These are phyloP conservation scores for Spiromastix sp. DNA, from an alignment of 2,329 filamentous ascomycete species.

Conservation along the genomic window DNA sequence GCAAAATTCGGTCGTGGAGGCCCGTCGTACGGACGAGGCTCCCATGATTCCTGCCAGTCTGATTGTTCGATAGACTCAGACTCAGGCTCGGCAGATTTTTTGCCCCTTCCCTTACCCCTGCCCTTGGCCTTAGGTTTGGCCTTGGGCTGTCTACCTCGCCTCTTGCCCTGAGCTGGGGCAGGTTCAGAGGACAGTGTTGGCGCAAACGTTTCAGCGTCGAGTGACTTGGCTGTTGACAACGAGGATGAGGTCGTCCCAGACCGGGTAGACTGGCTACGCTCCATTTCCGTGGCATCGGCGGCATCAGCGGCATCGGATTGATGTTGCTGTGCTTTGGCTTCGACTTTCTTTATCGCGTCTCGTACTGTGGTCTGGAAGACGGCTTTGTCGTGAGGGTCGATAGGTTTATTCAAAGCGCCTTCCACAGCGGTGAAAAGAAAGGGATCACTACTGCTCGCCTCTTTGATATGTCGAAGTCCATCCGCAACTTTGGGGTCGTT, in stretches of 20 bases:
- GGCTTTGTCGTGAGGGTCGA: slow-evolving; percentile 16
- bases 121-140: no score
- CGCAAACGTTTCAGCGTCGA: slow-evolving; percentile 24
- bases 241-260: slow-evolving; percentile 23
- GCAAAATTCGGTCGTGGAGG: slow-evolving; percentile 2
- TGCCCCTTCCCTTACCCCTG: slow-evolving; percentile 10
- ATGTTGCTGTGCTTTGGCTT: slow-evolving; percentile 8
- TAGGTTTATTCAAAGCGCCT: slow-evolving; percentile 18
- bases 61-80: slow-evolving; percentile 3
- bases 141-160: no score
- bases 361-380: slow-evolving; percentile 23
- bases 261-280: slow-evolving; percentile 16
- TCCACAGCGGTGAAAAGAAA: slow-evolving; percentile 22
- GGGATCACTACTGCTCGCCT: slow-evolving; percentile 20
- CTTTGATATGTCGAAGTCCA: slow-evolving; percentile 20
- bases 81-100: neutral
- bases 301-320: slow-evolving; percentile 8
- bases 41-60: no score
- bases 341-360: slow-evolving; percentile 17
- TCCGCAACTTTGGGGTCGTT: slow-evolving; percentile 20
- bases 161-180: slow-evolving; percentile 16
- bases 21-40: slow-evolving; percentile 7
- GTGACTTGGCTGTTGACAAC: slow-evolving; percentile 30
- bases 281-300: slow-evolving; percentile 10
- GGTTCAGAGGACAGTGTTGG: slow-evolving; percentile 14